Percentiles rank a stretch among this genome's conserved stretches.
Conservation (phyloP, 2,329 filamentous ascomycete species). For the Microsporum ferrugineum region DNA sequence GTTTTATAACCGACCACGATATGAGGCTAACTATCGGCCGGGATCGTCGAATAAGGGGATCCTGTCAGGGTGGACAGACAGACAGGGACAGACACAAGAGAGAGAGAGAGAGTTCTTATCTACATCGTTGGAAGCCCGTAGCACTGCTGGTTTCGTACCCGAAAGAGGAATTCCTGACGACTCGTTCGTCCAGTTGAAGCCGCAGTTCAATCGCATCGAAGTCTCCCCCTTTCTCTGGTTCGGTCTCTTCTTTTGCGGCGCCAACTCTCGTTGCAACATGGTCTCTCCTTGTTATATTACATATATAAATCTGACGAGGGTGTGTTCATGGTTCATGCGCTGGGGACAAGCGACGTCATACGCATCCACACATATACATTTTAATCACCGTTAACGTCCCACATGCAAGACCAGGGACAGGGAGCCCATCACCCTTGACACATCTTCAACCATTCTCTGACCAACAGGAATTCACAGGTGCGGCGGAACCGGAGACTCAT, state of each 20-base stretch:
- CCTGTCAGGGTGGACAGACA: not conserved
- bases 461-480: not conserved
- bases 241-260: not conserved
- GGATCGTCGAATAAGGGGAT: not conserved
- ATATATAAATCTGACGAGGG: not conserved
- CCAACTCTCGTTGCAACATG: not conserved
- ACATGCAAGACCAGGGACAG: not conserved
- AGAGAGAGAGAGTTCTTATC: not conserved
- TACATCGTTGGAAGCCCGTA: not conserved
- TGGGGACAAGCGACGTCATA: not conserved
- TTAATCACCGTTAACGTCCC: not conserved
- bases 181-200: not conserved
- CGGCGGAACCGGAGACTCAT: not conserved
- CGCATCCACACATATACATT: not conserved
- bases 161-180: not conserved
- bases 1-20: not conserved
- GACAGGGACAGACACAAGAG: not conserved
- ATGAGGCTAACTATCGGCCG: not conserved
- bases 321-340: not conserved
- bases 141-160: not conserved
- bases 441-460: not conserved
- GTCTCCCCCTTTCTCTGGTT: not conserved
- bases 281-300: not conserved
- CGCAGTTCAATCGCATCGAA: not conserved
- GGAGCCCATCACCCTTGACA: not conserved